Evolutionary conservation across 352 stramenopile species (phyloP), one percentile per base, ranked within the genome.

Genomic region (Phytophthora litchii): DNA sequence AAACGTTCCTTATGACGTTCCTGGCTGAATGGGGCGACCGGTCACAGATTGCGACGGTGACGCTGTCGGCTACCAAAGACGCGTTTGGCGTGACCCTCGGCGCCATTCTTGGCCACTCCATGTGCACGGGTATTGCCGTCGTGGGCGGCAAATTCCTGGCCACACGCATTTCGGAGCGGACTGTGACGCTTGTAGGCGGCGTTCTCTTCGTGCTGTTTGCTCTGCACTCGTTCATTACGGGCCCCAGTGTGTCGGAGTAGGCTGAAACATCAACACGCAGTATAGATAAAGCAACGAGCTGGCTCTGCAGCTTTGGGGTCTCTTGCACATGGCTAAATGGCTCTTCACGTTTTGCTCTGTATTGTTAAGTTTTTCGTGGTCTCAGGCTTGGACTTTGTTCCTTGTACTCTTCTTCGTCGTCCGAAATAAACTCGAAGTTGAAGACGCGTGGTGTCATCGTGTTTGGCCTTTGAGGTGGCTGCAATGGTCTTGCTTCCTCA

Each of bases 1-100:
- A 98, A 72, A 88, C 95, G 32, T 98, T 99, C 63, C 92, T 97
- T 38, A 88, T 99, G 67, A 99, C 97, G 29, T 99, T 99, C 67
- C 74, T 99, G 50, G 97, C 97, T 0, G 97, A 99, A 73, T 99
- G 97, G 97, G 97, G 97, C 13, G 97, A 99, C 78, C 95, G 97
- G 29, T 99, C 95, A 25, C 96, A 99, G 71, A 99, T 99, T 71
- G 97, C 97, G 34, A 99, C 97, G 3, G 98, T 99, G 69, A 98
- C 97, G 43, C 74, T 99, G 46, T 97, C 95, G 21, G 92, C 97
- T 2, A 94, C 95, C 34, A 99, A 99, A 64, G 91, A 98, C 53
- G 86, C 89, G 31, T 93, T 97, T 42, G 93, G 91, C 20, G 97
- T 99, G 19, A 99, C 94, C 29, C 81, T 98, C 32, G 97, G 97